Evolutionary conservation across 768 basidiomycete species (phyloP), one percentile per base, ranked within the genome.

Genomic region (Hydnum rufescens): DNA sequence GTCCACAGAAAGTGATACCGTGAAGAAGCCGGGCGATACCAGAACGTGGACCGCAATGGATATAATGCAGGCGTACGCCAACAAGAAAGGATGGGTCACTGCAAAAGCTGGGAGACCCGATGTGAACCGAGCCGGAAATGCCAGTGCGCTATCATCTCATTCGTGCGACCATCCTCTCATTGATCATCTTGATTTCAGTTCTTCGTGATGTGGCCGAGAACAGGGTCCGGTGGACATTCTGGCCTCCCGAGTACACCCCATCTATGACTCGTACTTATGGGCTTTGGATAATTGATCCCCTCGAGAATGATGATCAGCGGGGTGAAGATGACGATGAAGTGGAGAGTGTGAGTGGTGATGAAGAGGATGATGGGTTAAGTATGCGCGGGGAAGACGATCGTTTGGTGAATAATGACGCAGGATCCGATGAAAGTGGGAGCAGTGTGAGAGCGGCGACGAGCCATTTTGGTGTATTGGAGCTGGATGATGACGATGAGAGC

Each of bases 61-160:
- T 58, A 71, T 96, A 48, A 71, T 95, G 55, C 76, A 73, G 3
- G 78, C 80, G 2, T 83, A 82, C 63, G 88, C 92, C 1, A 63
- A 74, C 49, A 68, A 71, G 53, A 85, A 82, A 62, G 81, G 84
- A 19, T 88, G 81, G 79, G 64, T 90, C 39, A 96, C 92, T 30
- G 90, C 92, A 5, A 84, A 89, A 64, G 85, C 85, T 3, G 90
- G 88, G 1, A 65, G 92, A 55, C 81, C 89, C 2, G 92, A 97
- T 65, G 68, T 83, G 23, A 80, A 87, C 60, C 75, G 92, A 39
- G 86, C 92, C 2, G 92, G 89, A 30, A 92, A 92, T 62, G 76
- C 78, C 6, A 78, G 89, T 89, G 63, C 63, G 86, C 74, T 4
- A 51, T n/a, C 26, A 26, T 3, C 32, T 49, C 31, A 34, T 47